Evolutionary conservation across 192 early-diverging fungal species (phyloP), one percentile per base, ranked within the genome.

Genomic region (Allomyces macrogynus): DNA sequence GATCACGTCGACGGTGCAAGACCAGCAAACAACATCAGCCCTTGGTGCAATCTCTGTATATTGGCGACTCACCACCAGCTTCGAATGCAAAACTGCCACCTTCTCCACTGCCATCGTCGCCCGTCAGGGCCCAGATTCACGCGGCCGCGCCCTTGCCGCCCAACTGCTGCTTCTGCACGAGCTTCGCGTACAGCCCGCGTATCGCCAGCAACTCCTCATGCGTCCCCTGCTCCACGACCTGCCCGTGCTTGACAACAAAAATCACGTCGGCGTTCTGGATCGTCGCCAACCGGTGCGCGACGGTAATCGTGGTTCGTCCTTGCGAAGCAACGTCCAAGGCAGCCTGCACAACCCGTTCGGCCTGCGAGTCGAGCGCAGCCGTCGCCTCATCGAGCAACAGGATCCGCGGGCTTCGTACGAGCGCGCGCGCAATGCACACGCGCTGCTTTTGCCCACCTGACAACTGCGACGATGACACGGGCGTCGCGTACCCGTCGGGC

Each of bases 341-440:
- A 32, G 78, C 75, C 71, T 91, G 89, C 14, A 93, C 91, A 3
- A 87, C 71, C 64, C 71, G 80, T 74, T 93, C 90, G 62, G 83
- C 84, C 69, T 86, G 81, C 22, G 86, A 87, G 67, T 93, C 91
- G 43, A 93, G 69, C 0, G 90, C 89, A 12, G 80, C 82, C 0
- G 91, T 89, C 0, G 91, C 91, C 73, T 93, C 91, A 65, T 93
- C 91, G 9, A 90, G 71, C 27, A 92, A 61, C 70, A 92, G 70
- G 63, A 92, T 78, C 68, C 76, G 73, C 26, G 86, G 86, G 70
- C 83, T 73, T 40, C 81, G 76, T 23, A 87, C 71, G 63, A 87
- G 69, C 1, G 86, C 86, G 67, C 86, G 80, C 5, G 86, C 85
- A 71, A 86, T 86, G 4, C 84, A 84, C 67, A 86, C 81, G 49